Evolutionary conservation across 768 basidiomycete genomes (phyloP), one percentile per base, ranked within the genome.

Genomic region (Boletus huronensis): DNA sequence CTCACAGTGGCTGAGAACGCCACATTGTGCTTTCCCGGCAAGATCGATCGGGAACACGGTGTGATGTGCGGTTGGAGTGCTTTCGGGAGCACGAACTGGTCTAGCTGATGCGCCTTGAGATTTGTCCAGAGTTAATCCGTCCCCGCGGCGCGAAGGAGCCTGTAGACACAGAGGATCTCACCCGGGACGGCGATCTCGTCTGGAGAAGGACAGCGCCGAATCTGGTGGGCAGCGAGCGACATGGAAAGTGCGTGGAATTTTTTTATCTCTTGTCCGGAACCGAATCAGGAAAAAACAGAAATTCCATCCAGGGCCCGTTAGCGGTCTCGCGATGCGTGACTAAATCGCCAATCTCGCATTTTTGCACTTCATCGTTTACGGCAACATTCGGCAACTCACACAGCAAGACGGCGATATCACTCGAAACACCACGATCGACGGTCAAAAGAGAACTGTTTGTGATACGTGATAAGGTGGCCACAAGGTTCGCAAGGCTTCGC

Each of bases 1-100:
- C 65, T 66, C 36, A 50, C 32, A 11, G 75, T 58, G 49, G 25
- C 50, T 53, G 36, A 75, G 68, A n/a, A 70, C 54, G 7, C 64
- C 57, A 16, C 57, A 62, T 13, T 63, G 65, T 11, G 62, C 57
- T 10, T 64, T 69, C 7, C 71, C 71, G 3, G 68, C 54, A 17
- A 72, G 53, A 26, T 63, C 60, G 13, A 75, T 56, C 5, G 13
- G 21, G 2, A 38, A 35, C 55, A 66, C 5, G 70, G 70, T 17
- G 60, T 43, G 39, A 67, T 66, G 36, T 57, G 66, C 10, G 48
- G 56, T 2, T 26, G 28, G 11, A 39, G 49, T 50, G 17, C 36
- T 14, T 50, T 53, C 3, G 53, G 53, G 38, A 44, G 25, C 8
- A 39, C 46, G 51, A 64, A 64, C 34, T 52, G 54, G 23, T 7